These are phyloP conservation scores for Globisporangium nunn DNA, from an alignment of 352 stramenopile genomes.

Conservation along the genomic window DNA sequence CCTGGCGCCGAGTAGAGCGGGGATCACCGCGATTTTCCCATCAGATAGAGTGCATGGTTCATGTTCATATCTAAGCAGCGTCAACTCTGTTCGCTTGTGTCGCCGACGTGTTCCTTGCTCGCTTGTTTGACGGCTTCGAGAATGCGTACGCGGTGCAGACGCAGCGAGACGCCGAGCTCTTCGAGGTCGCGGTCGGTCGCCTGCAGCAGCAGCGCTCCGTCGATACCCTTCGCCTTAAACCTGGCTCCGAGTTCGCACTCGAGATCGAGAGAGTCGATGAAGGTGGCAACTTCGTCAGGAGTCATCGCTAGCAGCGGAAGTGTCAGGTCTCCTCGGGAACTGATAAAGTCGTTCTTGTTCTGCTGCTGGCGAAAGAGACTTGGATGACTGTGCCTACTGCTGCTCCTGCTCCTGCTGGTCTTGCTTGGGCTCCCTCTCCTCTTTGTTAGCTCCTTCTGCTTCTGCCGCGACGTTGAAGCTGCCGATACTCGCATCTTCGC, in stretches of 20 bases:
- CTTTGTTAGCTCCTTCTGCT: conserved; percentile 7
- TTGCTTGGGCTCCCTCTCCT: neutral
- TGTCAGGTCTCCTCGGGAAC: neutral
- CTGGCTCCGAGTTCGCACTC: conserved; percentile 24
- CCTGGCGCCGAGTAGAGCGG: conserved; percentile 45
- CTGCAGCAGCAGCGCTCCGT: conserved; percentile 47
- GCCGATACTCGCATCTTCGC: conserved; percentile 11
- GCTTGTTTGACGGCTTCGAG: conserved; percentile 24
- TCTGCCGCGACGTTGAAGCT: conserved; percentile 10
- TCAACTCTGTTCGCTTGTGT: neutral
- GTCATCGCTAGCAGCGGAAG: conserved; percentile 19
- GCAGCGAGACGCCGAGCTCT: conserved; percentile 58
- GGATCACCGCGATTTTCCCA: neutral
- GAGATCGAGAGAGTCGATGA: conserved; percentile 43
- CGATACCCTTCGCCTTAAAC: conserved; percentile 48
- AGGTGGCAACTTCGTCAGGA: conserved; percentile 33
- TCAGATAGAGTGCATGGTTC: conserved; percentile 7
- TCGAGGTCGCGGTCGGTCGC: conserved; percentile 51
- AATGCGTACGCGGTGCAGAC: conserved; percentile 70
- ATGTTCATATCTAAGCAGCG: neutral
- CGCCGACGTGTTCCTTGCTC: neutral
- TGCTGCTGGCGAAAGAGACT: neutral
- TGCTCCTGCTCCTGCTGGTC: conserved; percentile 1
- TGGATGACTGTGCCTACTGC: conserved; percentile 9
- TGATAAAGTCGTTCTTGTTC: no score